Evolutionary conservation across 192 early-diverging fungal genomes (phyloP), one percentile per base, ranked within the genome.

Genomic region (Backusella circina): DNA sequence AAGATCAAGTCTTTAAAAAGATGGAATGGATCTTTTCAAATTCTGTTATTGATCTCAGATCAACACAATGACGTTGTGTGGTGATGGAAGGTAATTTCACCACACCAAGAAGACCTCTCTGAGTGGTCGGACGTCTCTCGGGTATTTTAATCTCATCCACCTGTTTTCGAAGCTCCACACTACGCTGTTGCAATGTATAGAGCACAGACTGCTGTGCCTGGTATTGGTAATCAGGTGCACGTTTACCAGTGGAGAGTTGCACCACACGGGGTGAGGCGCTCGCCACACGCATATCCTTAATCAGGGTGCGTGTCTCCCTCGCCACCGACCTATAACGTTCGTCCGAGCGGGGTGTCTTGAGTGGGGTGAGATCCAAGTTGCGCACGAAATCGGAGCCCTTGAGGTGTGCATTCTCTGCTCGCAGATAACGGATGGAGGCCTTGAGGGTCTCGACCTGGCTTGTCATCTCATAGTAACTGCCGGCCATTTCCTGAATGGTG

Each of bases 381-480:
- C 74, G 38, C 71, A 88, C 67, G 2, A 89, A 80, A 21, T 86
- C 87, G 21, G 82, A 79, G 9, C 89, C 88, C 72, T 94, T 95
- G 72, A 98, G 74, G 3, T 91, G 89, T n/a, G 92, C 86, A 80
- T 96, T 96, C 76, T 98, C 96, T 54, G 87, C 84, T 36, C 94
- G 90, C 75, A 96, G 54, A 75, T 88, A 95, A 10, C 90, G 84
- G 37, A 96, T 72, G 0, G 94, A 91, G 18, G 90, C 87, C 78
- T 92, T 92, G 47, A 97, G 86, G 28, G 90, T 70, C 77, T 93
- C 88, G 71, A 91, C 81, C 88, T 90, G 81, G 74, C 82, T 69
- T 67, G 79, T 39, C 36, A 69, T 82, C 26, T 73, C 74, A 39
- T 77, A 23, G 31, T 71, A 76, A 64, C 30, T 71, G 33, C 67